phyloP scores from a whole-genome alignment of 257 asterid species.

The Nicotiana sylvestris region DNA sequence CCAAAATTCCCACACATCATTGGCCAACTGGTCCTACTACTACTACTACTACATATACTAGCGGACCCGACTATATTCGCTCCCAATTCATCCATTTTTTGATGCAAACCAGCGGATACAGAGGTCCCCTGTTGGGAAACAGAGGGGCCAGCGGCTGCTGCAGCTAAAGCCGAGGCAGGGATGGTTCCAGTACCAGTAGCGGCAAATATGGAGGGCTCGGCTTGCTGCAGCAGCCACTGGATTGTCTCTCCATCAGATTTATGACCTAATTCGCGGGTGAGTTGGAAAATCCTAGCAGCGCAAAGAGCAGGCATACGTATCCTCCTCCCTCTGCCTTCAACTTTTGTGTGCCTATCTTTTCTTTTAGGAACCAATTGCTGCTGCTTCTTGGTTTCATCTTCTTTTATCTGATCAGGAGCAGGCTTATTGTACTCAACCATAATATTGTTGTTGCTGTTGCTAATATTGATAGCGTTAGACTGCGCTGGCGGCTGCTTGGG shows the following conservation, averaged over 20 bases:
- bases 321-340: conserved; percentile 74
- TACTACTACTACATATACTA: conserved; percentile 15
- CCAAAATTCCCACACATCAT: conserved; percentile 45
- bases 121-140: conserved; percentile 41
- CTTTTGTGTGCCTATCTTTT: conserved; percentile 72
- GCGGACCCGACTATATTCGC: not conserved
- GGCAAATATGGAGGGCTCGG: conserved; percentile 70
- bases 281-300: conserved; percentile 72
- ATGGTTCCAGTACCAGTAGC: conserved; percentile 76
- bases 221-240: conserved; percentile 76
- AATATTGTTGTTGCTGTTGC: not conserved
- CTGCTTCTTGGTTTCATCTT: conserved; percentile 36
- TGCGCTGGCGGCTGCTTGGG: conserved; percentile 33
- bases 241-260: conserved; percentile 76
- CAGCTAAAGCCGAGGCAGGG: conserved; percentile 67
- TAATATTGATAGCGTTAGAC: conserved; percentile 15
- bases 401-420: conserved; percentile 26
- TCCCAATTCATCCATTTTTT: conserved; percentile 43
- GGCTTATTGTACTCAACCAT: conserved; percentile 24
- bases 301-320: conserved; percentile 82
- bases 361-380: conserved; percentile 42
- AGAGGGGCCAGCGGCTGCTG: conserved; percentile 31
- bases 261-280: conserved; percentile 73
- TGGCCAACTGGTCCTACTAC: conserved; percentile 51
- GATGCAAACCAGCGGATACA: conserved; percentile 45